Evolutionary conservation across 1,284 basidiomycete species (phyloP).

Genomic region (Cystobasidium pallidum): DNA sequence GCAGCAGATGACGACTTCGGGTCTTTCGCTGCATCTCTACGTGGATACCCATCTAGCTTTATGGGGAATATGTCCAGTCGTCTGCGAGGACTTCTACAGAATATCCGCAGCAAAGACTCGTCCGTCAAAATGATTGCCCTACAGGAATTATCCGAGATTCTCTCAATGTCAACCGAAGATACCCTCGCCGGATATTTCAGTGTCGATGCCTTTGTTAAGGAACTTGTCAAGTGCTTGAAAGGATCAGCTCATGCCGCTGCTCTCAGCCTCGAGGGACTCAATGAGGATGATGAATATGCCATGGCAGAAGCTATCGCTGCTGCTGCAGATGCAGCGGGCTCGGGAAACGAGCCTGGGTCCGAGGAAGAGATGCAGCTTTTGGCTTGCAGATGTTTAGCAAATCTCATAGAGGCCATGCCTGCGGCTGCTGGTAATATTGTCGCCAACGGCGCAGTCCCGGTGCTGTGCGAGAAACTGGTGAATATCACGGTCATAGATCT

Average conservation of each 20-base stretch:
- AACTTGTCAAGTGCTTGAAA: constrained; percentile 87
- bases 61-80: constrained; percentile 84
- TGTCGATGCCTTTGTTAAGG: constrained; percentile 86
- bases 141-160: constrained; percentile 90
- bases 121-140: constrained; percentile 83
- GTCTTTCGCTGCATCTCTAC: constrained; percentile 52
- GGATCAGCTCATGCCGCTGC: constrained; percentile 59
- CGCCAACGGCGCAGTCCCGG: constrained; percentile 90
- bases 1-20: constrained; percentile 45
- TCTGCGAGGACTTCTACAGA: constrained; percentile 84
- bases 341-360: constrained; percentile 61
- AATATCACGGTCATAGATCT: constrained; percentile 96
- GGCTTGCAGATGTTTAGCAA: constrained; percentile 90
- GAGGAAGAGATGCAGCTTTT: constrained; percentile 74
- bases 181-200: constrained; percentile 93
- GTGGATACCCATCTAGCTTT: constrained; percentile 71
- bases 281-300: constrained; percentile 61
- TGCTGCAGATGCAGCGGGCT: constrained; percentile 21
- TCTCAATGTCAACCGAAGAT: constrained; percentile 96
- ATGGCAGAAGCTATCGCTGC: constrained; percentile 43
- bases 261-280: constrained; percentile 50
- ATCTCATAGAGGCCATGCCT: constrained; percentile 93
- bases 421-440: constrained; percentile 92
- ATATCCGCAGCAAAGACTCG: constrained; percentile 79
- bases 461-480: constrained; percentile 89